Evolutionary conservation across 2,329 filamentous ascomycete species (phyloP).

Genomic region (Fusarium chaquense): DNA sequence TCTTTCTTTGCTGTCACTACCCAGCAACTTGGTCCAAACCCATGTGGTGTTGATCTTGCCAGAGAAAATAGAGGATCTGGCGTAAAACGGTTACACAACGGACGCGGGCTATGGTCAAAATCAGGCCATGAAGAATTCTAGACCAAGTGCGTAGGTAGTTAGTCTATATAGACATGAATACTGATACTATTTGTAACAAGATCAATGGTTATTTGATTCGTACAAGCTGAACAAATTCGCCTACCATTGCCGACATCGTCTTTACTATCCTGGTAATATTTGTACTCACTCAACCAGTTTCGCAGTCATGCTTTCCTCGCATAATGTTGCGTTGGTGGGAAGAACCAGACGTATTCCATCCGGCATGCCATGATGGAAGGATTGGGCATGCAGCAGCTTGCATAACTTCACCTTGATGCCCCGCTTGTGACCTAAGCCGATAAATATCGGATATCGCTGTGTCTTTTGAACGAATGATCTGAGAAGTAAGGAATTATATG

Average conservation of each 20-base stretch:
- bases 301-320: not conserved
- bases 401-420: slow-evolving; percentile 24
- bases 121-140: slow-evolving; percentile 35
- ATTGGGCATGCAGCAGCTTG: slow-evolving; percentile 19
- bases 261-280: not conserved
- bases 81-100: slow-evolving; percentile 25
- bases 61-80: not conserved
- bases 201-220: not conserved
- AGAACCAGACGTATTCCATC: not conserved
- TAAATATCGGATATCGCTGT: slow-evolving; percentile 40
- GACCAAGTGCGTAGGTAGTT: slow-evolving; percentile 12
- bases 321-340: not conserved
- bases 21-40: slow-evolving; percentile 2
- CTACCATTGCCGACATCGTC: slow-evolving; percentile 7
- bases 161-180: not conserved
- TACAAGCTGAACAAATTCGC: slow-evolving; percentile 1
- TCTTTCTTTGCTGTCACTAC: not conserved
- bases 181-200: slow-evolving; percentile 10
- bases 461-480: slow-evolving; percentile 17
- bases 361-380: not conserved
- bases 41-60: not conserved
- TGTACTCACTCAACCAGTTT: not conserved
- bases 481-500: slow-evolving; percentile 13
- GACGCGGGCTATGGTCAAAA: slow-evolving; percentile 14
- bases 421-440: slow-evolving; percentile 45